These are phyloP conservation scores for Fusarium musae DNA, from an alignment of 2,329 filamentous ascomycete species.

Conservation along the genomic window DNA sequence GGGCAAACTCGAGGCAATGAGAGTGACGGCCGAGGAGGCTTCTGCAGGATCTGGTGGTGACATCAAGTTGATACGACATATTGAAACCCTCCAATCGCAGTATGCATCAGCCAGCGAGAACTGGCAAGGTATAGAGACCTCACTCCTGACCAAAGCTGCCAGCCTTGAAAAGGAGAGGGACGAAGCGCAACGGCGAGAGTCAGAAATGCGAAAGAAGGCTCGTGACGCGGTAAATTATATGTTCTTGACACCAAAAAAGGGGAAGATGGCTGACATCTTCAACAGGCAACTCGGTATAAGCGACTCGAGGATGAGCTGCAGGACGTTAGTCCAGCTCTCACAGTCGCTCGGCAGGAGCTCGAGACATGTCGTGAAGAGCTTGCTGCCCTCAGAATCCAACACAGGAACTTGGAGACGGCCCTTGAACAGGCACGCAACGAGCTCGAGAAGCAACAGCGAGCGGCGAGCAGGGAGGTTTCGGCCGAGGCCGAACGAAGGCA, in stretches of 20 bases:
- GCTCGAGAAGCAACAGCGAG: slow-evolving; percentile 60
- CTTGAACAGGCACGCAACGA: slow-evolving; percentile 65
- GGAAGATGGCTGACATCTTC: slow-evolving; percentile 28
- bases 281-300: slow-evolving; percentile 70
- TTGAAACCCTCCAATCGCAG: slow-evolving; percentile 95
- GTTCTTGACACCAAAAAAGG: not conserved
- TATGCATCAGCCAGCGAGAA: slow-evolving; percentile 95
- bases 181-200: slow-evolving; percentile 83
- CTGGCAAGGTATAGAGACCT: slow-evolving; percentile 96
- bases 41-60: slow-evolving; percentile 85
- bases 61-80: slow-evolving; percentile 89
- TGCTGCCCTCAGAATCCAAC: slow-evolving; percentile 70
- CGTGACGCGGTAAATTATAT: slow-evolving; percentile 79
- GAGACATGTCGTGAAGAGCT: slow-evolving; percentile 68
- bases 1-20: slow-evolving; percentile 88
- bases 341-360: slow-evolving; percentile 72
- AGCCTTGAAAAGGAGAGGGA: slow-evolving; percentile 91
- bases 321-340: slow-evolving; percentile 70
- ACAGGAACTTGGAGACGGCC: slow-evolving; percentile 73
- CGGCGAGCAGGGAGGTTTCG: slow-evolving; percentile 45
- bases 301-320: slow-evolving; percentile 87
- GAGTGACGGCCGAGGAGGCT: slow-evolving; percentile 86
- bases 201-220: slow-evolving; percentile 88
- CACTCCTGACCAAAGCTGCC: slow-evolving; percentile 79
- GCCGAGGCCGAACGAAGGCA: slow-evolving; percentile 57